Evolutionary conservation across 2,329 filamentous ascomycete genomes (phyloP), one percentile per base, ranked within the genome.

Genomic region (Periconia sp.): DNA sequence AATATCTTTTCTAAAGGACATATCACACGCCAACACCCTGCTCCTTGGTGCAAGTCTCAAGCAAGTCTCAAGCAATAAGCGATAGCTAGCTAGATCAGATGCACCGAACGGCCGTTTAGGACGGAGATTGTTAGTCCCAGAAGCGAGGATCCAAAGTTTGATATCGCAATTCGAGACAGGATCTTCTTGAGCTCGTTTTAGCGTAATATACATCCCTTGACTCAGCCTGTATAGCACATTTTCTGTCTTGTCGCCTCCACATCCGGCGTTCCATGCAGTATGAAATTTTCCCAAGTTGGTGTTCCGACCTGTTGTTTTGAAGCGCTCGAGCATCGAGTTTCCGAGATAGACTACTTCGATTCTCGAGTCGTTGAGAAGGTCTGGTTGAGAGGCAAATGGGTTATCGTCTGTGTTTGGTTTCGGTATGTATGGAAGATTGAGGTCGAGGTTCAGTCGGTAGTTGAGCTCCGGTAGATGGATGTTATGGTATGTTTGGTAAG

Each of bases 321-420:
- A 36, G 26, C 50, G 47, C 37, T 54, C 50, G 18, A 56, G 50
- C 52, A 54, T 56, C 1, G 50, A 54, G 37, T 49, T 56, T n/a
- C 47, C 47, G 10, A 53, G 46, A 18, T 52, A 57, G 16, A 54
- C 22, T 13, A 43, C 36, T 11, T 29, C 30, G 6, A 54, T 46
- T 4, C 13, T 23, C 2, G 24, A 36, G 3, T 13, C 46, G n/a
- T 48, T 53, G 11, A 38, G n/a, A 4, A 54, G 24, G n/a, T 53
- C 34, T 25, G 45, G 35, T 4, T 10, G 17, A 6, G 29, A 7
- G 4, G 44, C 18, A 29, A 33, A 41, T 22, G 35, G 36, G 21
- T 45, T 22, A 21, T 46, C 36, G 4, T 33, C 18, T 16, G 11
- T 13, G 5, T 8, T 32, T n/a, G n/a, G 5, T 32, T 32, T 9